Base-by-base conservation (phyloP, 768 basidiomycete genomes). In the Amanita pallidorosea region DNA sequence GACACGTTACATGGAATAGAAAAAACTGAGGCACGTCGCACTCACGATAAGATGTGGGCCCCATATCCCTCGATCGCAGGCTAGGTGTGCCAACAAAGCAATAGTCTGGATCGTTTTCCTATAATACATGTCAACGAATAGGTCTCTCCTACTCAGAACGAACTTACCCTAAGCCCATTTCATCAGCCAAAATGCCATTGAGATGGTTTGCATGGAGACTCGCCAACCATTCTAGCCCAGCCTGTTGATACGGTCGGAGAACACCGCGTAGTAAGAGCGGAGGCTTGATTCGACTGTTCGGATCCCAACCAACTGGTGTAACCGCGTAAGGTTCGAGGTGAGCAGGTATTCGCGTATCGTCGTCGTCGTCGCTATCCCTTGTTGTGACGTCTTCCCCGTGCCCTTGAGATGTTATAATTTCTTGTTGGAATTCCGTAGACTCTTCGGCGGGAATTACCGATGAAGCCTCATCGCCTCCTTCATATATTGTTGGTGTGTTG, bases 61-160 rank as follows among this genome's bases (percentile, higher is more conserved):
- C 87, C 88, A 88, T 55, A 96, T 88, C 13, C 90, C 88, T 49
- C 86, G 75, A 56, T 92, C 86, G 59, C 88, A 90, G 40, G 92
- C 88, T 9, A 99, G 74, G 68, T 97, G 90, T 2, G 95, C 95
- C 3, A 99, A 70, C 34, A 98, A 74, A 1, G 95, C 76, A 45
- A 99, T 98, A 1, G 95, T 95, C 67, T 99, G 96, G 29, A 99
- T 89, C 0, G 96, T 98, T 72, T 90, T 90, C 45, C 91, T 97
- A 59, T 13, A 57, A 44, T 35, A 17, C 4, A 42, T 11, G 8
- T 48, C 25, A 47, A n/a, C n/a, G 29, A 47, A 22, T 1, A 7
- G 23, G 23, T 12, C 36, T 13, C 27, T 11, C 20, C 12, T 37
- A n/a, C 9, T 20, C 7, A 12, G n/a, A 36, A 45, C 18, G 37